Conservation (phyloP, 148 eudicot genomes). For the Selenicereus undatus region DNA sequence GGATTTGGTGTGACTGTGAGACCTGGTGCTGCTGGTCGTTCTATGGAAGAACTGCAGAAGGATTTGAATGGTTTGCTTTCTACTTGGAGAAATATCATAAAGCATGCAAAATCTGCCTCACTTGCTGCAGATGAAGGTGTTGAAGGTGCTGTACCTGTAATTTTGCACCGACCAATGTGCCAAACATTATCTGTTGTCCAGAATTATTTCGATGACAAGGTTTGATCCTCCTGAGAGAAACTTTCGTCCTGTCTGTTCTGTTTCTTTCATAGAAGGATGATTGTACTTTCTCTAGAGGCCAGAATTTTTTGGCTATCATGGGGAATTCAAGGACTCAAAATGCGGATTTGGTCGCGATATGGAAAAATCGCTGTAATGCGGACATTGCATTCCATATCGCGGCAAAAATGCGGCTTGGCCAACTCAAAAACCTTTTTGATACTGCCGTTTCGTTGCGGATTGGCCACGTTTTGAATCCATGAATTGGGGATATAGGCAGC, state of each 20-base stretch:
- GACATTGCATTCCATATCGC: too few relatives aligned
- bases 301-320: neutral
- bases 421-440: too few relatives aligned
- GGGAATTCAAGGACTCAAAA: too few relatives aligned
- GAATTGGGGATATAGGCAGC: neutral
- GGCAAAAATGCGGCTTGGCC: too few relatives aligned
- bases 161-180: constrained; percentile 90
- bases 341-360: too few relatives aligned
- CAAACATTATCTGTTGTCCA: constrained; percentile 91
- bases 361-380: too few relatives aligned
- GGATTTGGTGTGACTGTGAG: constrained; percentile 88
- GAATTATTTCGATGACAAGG: constrained; percentile 91
- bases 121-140: constrained; percentile 98
- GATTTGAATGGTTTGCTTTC: constrained; percentile 85
- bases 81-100: constrained; percentile 81
- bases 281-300: neutral
- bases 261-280: neutral
- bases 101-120: constrained; percentile 90
- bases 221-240: constrained; percentile 19
- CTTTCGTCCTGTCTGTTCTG: neutral
- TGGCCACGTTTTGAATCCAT: too few relatives aligned
- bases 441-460: too few relatives aligned
- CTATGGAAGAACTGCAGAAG: constrained; percentile 72
- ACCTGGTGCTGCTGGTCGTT: constrained; percentile 87
- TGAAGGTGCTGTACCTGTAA: constrained; percentile 78